Evolutionary conservation across 129 eudicot species (phyloP).

Genomic region (Chrysanthemum makinoi): DNA sequence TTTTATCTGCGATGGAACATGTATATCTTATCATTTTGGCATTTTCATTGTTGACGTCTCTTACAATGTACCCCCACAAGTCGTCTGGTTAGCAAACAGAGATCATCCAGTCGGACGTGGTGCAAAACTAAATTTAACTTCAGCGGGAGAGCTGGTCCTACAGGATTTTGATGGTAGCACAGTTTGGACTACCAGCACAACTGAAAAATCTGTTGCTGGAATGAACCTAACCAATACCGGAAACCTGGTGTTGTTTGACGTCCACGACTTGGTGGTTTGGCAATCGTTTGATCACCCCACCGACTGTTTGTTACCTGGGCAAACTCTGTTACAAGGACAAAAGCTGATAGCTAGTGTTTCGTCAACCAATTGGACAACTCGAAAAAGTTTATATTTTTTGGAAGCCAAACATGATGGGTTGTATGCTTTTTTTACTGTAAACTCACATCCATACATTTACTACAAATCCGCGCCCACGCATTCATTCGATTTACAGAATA

Average conservation of each 20-base stretch:
- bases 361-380: conserved; percentile 10
- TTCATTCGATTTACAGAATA: no score
- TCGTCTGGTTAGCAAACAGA: conserved; percentile 35
- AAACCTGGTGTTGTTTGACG: conserved; percentile 25
- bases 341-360: conserved; percentile 15
- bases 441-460: conserved; percentile 5
- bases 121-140: conserved; percentile 15
- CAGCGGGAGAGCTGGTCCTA: conserved; percentile 13
- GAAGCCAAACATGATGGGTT: not conserved
- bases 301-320: conserved; percentile 24
- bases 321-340: conserved; percentile 12
- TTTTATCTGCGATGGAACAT: conserved; percentile 31
- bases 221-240: conserved; percentile 19
- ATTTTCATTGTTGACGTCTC: conserved; percentile 1
- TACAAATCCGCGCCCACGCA: no score
- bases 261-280: not conserved
- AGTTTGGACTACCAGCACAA: conserved; percentile 29
- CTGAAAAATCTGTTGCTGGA: conserved; percentile 3
- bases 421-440: conserved; percentile 5
- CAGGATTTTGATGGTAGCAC: conserved; percentile 21
- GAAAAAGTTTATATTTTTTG: conserved; percentile 5
- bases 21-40: conserved; percentile 14
- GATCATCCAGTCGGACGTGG: conserved; percentile 18
- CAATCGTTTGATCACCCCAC: conserved; percentile 36
- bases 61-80: not conserved